Conservation (phyloP, 768 basidiomycete species). For the Gloeophyllum trabeum region DNA sequence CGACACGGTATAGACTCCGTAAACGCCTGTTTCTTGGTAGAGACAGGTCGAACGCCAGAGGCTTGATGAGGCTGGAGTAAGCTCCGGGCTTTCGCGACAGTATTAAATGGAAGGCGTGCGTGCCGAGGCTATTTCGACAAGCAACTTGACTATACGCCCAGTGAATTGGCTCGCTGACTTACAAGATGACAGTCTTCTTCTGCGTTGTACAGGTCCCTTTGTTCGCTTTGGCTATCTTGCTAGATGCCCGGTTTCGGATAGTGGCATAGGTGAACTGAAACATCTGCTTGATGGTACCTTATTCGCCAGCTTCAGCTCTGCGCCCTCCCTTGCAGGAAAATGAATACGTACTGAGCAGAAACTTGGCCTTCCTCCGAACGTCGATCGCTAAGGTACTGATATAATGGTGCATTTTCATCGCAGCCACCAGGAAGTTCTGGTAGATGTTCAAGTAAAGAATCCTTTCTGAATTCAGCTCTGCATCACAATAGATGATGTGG, state of each 20-base stretch:
- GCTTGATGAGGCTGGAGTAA: slow-evolving; percentile 35
- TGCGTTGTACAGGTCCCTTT: slow-evolving; percentile 32
- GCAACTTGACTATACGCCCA: slow-evolving; percentile 3
- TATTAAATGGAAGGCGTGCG: slow-evolving; percentile 65
- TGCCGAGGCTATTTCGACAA: slow-evolving; percentile 51
- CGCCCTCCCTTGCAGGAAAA: neutral
- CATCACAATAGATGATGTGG: slow-evolving; percentile 77
- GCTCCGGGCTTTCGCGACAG: slow-evolving; percentile 39
- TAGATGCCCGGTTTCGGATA: slow-evolving; percentile 32
- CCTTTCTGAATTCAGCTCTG: slow-evolving; percentile 45
- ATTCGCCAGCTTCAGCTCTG: slow-evolving; percentile 1
- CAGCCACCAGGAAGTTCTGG: slow-evolving; percentile 71
- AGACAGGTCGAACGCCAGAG: slow-evolving; percentile 38
- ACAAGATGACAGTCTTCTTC: slow-evolving; percentile 53
- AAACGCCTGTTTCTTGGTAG: slow-evolving; percentile 32
- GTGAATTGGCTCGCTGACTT: slow-evolving; percentile 13
- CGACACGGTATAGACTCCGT: no score
- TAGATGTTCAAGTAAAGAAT: slow-evolving; percentile 76
- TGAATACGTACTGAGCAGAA: slow-evolving; percentile 40
- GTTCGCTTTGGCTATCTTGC: slow-evolving; percentile 25
- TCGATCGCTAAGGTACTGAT: slow-evolving; percentile 47
- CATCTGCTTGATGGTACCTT: slow-evolving; percentile 56
- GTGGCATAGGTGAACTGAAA: slow-evolving; percentile 45
- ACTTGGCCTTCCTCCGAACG: slow-evolving; percentile 29
- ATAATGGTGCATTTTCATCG: slow-evolving; percentile 83